Percentiles rank a stretch among this genome's conserved stretches.
phyloP scores from a whole-genome alignment of 202 grass and related monocot genomes.

The Zizania palustris region DNA sequence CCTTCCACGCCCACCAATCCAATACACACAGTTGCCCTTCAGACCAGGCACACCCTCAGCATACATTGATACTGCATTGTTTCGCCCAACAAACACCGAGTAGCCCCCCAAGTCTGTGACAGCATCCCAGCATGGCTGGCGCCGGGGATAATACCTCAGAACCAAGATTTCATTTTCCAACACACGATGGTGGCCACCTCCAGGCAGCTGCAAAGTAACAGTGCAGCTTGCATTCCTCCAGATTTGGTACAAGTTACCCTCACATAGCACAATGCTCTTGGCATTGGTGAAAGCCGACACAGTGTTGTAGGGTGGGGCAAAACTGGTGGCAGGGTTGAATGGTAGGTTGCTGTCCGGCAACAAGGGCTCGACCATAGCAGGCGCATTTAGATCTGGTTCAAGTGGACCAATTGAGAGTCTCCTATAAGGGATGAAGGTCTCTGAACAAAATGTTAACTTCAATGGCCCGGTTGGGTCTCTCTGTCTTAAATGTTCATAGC shows the following conservation, averaged over 20 bases:
- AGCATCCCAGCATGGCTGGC: conserved; percentile 48
- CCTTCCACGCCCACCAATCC: conserved; percentile 56
- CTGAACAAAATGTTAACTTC: conserved; percentile 25
- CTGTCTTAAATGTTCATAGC: conserved; percentile 26
- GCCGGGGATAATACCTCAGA: conserved; percentile 52
- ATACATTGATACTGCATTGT: conserved; percentile 55
- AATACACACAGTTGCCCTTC: conserved; percentile 51
- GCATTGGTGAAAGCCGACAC: conserved; percentile 49
- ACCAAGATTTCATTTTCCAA: conserved; percentile 54
- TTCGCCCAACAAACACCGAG: conserved; percentile 52
- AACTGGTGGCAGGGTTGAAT: conserved; percentile 43
- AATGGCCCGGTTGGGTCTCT: not conserved
- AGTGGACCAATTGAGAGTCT: conserved; percentile 37
- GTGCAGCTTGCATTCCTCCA: conserved; percentile 60
- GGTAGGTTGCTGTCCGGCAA: conserved; percentile 42
- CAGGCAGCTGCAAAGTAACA: conserved; percentile 55
- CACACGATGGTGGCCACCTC: conserved; percentile 46
- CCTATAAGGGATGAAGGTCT: conserved; percentile 19
- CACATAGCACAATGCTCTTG: conserved; percentile 51
- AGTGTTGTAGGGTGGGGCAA: conserved; percentile 51
- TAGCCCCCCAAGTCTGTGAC: conserved; percentile 44
- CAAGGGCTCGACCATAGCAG: conserved; percentile 39
- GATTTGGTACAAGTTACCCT: conserved; percentile 52
- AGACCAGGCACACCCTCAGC: conserved; percentile 43
- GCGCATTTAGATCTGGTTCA: conserved; percentile 41